Base-by-base conservation (phyloP, 169 alveolate genomes). In the Plasmodium chabaudi region DNA sequence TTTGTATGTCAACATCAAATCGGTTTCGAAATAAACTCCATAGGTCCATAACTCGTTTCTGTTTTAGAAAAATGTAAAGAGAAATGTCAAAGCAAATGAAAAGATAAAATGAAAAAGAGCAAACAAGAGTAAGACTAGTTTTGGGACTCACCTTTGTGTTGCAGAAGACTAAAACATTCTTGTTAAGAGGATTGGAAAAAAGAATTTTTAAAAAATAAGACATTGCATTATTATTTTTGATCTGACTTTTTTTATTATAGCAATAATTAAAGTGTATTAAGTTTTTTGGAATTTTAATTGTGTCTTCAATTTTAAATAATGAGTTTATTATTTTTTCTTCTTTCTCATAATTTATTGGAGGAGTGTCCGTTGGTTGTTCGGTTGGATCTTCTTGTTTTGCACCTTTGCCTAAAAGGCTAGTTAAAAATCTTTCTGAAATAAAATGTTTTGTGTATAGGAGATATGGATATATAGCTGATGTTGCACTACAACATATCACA, bases 401-500 rank as follows among this genome's bases (percentile, higher is more conserved):
- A 47, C 10, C 27, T 17, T 13, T 17, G 5, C 23, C 23, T 47
- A 12, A 25, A 27, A 77, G 44, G 21, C 17, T 44, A n/a, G 56
- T 27, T 23, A 77, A 21, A 44, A 77, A 63, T 55, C 61, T 63
- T 10, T 74, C 65, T 68, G 88, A 49, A 25, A 77, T 77, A 15
- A 77, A 49, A 64, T 77, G 88, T 44, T 68, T 51, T 1, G 88
- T 77, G 55, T 63, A 77, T 3, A 57, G 47, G 2, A 77, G 55
- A 15, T 63, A 77, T 0, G 77, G 47, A 19, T 77, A 77, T 23
- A 77, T 67, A 6, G 88, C 72, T 0, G 88, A 23, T 0, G 88
- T 77, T 5, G 88, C 88, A 19, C 88, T 77, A 46, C 88, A 77
- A 57, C 88, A 77, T 9, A 77, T 77, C n/a, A 77, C 88, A 17